Evolutionary conservation across 192 early-diverging fungal species (phyloP).

Genomic region (Cetraspora pellucida): DNA sequence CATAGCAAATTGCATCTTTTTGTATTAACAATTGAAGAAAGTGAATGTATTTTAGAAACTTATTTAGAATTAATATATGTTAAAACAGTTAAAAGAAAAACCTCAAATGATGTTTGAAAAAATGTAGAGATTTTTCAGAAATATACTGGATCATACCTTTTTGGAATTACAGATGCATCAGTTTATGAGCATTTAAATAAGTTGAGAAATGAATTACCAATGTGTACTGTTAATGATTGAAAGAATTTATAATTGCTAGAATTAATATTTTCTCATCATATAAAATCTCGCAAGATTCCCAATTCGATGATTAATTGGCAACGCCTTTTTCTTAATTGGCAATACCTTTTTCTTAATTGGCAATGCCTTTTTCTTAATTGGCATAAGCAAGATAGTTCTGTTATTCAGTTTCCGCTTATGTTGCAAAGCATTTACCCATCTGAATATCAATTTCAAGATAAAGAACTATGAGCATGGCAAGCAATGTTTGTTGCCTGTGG

Average conservation of each 20-base stretch:
- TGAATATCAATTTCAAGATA: conserved; percentile 5
- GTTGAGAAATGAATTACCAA: background rate
- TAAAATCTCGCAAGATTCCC: background rate
- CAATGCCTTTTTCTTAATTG: background rate
- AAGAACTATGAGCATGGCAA: background rate
- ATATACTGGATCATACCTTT: background rate
- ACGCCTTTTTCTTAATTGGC: background rate
- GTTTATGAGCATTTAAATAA: background rate
- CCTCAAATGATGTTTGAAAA: background rate
- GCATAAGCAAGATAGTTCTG: background rate
- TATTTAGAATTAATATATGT: background rate
- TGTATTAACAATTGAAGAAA: background rate
- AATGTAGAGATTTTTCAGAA: background rate
- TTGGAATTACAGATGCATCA: background rate
- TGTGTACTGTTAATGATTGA: background rate
- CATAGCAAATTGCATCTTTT: background rate
- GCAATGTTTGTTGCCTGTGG: background rate
- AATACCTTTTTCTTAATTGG: background rate
- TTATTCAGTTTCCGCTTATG: background rate
- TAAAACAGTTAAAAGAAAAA: background rate
- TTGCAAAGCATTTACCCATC: background rate
- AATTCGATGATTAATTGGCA: background rate
- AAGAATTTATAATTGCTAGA: background rate
- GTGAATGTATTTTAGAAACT: background rate
- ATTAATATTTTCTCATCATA: background rate